Percentiles rank a stretch among this genome's conserved stretches.
These are phyloP conservation scores for Euptelea pleiosperma DNA, from an alignment of 164 flowering plant genomes.

Conservation along the genomic window DNA sequence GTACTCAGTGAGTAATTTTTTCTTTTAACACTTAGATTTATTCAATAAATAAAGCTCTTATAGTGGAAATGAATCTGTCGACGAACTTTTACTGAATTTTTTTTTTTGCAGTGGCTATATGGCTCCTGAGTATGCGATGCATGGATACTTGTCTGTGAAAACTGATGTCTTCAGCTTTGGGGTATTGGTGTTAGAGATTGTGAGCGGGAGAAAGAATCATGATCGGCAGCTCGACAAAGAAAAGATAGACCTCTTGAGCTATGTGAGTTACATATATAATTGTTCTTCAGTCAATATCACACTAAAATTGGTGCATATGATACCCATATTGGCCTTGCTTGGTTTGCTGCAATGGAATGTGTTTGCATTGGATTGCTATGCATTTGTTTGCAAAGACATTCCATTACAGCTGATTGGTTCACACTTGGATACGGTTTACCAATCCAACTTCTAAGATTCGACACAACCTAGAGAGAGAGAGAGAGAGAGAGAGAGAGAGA, in stretches of 20 bases:
- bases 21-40: too few relatives aligned
- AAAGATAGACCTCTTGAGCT: constrained; percentile 57
- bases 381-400: too few relatives aligned
- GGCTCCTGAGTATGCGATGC: constrained; percentile 89
- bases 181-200: constrained; percentile 68
- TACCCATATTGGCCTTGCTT: background rate
- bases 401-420: too few relatives aligned
- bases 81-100: constrained; percentile 21
- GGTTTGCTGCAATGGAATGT: background rate
- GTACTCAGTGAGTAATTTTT: constrained; percentile 64
- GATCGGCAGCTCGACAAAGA: constrained; percentile 35
- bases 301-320: too few relatives aligned
- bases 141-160: constrained; percentile 73
- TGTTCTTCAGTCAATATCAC: too few relatives aligned
- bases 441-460: too few relatives aligned
- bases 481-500: too few relatives aligned
- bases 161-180: constrained; percentile 86
- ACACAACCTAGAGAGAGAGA: too few relatives aligned
- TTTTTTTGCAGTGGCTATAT: constrained; percentile 63
- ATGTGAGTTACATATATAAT: constrained; percentile 52
- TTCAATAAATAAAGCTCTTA: too few relatives aligned
- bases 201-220: constrained; percentile 73
- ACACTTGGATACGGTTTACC: too few relatives aligned
- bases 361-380: too few relatives aligned
- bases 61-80: too few relatives aligned